Evolutionary conservation across 129 eudicot species (phyloP), one percentile per base, ranked within the genome.

Genomic region (Helianthus annuus): DNA sequence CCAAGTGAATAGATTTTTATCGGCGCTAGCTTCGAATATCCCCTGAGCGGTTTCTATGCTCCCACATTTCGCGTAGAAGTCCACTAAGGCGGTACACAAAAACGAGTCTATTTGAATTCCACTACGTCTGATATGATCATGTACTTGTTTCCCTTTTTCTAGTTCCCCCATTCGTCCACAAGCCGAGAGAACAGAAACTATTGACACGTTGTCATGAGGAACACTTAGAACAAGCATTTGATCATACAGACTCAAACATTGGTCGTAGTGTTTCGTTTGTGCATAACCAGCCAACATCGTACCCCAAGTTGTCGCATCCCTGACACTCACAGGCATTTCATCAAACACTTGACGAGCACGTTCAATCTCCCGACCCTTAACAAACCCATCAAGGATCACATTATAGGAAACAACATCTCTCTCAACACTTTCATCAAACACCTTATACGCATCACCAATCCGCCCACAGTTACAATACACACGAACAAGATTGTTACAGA

Each of bases 11-110:
- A 88, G 65, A 45, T 82, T 88, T 72, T 78, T 91, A 15, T 78
- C 82, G 7, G 24, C 3, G 38, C 68, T 65, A 8, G 78, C 27
- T 71, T 85, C 86, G 12, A 88, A 91, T 46, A 88, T 61, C 62
- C 71, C 80, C 46, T 64, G 68, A 54, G 97, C 97, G 3, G 64
- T 74, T 40, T 84, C 88, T 34, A 91, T 84, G 76, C 79, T 78
- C n/a, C 97, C 97, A 55, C 92, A 91, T 83, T 88, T 91, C 2
- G 92, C 73, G 56, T 91, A 88, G 58, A 91, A 75, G 64, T 88
- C 97, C 12, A 91, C 92, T 77, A 91, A 86, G 3, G 82, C 91
- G 7, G 92, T 91, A 10, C 74, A 80, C 81, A 91, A 74, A 61
- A 80, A 91, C 16, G 80, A 67, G 76, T 88, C 88, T 5, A 86